These are phyloP conservation scores for Fusarium pseudonygamai DNA, from an alignment of 2,329 filamentous ascomycete genomes.

Conservation along the genomic window DNA sequence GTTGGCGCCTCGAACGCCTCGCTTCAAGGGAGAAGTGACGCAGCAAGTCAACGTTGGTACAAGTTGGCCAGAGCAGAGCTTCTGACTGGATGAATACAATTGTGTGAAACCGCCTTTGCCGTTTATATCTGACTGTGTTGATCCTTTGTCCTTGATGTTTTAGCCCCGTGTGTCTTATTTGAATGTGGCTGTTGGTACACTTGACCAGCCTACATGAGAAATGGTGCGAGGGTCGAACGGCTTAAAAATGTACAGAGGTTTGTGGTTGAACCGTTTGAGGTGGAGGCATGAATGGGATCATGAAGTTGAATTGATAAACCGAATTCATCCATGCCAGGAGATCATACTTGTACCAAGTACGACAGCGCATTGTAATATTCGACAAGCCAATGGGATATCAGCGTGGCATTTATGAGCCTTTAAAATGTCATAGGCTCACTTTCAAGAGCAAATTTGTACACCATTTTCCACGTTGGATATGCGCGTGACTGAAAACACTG, in stretches of 20 bases:
- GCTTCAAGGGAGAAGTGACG: constrained; percentile 34
- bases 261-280: constrained; percentile 23
- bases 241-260: constrained; percentile 9
- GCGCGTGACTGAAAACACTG: constrained; percentile 28
- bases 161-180: constrained; percentile 1
- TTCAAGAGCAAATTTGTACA: not conserved
- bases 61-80: constrained; percentile 27
- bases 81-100: constrained; percentile 25
- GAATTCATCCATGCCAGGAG: not conserved
- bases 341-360: not conserved
- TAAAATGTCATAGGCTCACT: constrained; percentile 10
- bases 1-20: constrained; percentile 20
- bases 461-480: not conserved
- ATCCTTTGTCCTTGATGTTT: constrained; percentile 16
- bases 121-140: constrained; percentile 21
- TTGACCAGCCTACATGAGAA: constrained; percentile 23
- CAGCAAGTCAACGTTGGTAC: constrained; percentile 25
- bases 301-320: constrained; percentile 14
- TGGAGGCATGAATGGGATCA: constrained; percentile 40
- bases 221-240: constrained; percentile 34
- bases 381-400: constrained; percentile 13
- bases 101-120: constrained; percentile 30
- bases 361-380: constrained; percentile 15
- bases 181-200: constrained; percentile 1
- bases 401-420: constrained; percentile 1